Evolutionary conservation across 768 basidiomycete genomes (phyloP), one percentile per base, ranked within the genome.

Genomic region (Exidia glandulosa): DNA sequence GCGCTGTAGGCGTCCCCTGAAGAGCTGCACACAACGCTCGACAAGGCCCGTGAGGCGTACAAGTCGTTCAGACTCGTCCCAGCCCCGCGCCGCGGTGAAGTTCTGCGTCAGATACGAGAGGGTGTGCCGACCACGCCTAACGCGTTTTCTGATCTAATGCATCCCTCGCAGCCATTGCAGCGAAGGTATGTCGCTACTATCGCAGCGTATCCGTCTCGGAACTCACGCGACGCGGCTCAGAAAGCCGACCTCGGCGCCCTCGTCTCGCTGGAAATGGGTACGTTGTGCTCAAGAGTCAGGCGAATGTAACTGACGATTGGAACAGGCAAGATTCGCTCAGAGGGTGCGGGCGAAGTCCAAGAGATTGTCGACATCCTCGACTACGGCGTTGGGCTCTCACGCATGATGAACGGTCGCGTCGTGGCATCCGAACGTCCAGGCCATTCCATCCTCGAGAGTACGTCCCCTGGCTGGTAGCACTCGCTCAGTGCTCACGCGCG

Each of bases 301-400:
- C 14, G 10, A 2, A 23, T 23, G 7, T 56, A 13, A 16, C 30
- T 56, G 54, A 57, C 30, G 34, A 33, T 54, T 19, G 30, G 0
- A 6, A 14, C 50, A 54, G 50, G 95, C 19, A 84, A 98, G 76
- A 94, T 96, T 64, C 81, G 78, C 66, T 86, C 88, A 16, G 94
- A 96, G 70, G 94, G 94, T 29, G 76, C 85, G 23, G 94, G 94
- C 16, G 93, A 96, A 74, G 92, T 97, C 13, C 91, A 94, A 69
- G 93, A 95, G 74, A 92, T 94, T 67, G 82, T 96, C 61, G 94
- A 96, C 68, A 91, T 95, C 63, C 91, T 96, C 65, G 94, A 96
- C 72, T 95, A 93, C 72, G 94, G 83, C n/a, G 84, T 91, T 23
- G 94, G 94, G 14, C 75, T 96, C 45, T 94, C 92, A 16, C 81